phyloP scores from a whole-genome alignment of 495 filamentous ascomycete genomes.

The Neurospora pannonica region DNA sequence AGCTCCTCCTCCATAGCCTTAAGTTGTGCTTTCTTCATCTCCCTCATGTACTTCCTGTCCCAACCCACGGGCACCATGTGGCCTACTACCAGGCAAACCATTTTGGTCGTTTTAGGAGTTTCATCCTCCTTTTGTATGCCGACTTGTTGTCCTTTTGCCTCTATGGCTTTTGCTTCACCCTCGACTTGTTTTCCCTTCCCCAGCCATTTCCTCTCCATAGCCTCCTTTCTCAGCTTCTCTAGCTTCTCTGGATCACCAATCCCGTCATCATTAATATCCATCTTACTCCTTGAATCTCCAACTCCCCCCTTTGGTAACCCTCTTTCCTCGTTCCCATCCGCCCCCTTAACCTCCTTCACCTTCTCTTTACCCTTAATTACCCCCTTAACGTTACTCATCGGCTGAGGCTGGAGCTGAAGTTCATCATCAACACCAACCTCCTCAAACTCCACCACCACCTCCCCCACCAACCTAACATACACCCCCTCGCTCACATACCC shows the following conservation, averaged over 20 bases:
- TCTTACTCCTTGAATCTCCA: neutral
- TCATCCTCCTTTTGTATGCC: neutral
- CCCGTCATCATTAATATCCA: neutral
- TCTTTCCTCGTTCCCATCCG: neutral
- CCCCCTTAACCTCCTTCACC: neutral
- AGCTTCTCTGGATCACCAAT: neutral
- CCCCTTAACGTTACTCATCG: neutral
- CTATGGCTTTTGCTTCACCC: neutral
- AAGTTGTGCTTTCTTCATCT: neutral
- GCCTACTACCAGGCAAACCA: neutral
- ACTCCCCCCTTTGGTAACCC: neutral
- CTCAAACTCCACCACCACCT: neutral
- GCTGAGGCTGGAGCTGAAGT: neutral
- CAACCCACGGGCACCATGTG: neutral
- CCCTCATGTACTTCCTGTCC: neutral
- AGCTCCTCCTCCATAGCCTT: neutral
- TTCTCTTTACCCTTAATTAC: neutral
- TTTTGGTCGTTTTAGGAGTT: neutral
- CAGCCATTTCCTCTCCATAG: neutral
- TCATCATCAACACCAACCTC: neutral
- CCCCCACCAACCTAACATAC: neutral
- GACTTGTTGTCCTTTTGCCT: neutral
- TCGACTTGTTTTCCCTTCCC: neutral
- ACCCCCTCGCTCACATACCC: neutral
- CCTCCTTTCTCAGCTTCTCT: neutral